These are phyloP conservation scores for Amaranthus hypochondriacus DNA, from an alignment of 148 eudicot species.

Conservation along the genomic window DNA sequence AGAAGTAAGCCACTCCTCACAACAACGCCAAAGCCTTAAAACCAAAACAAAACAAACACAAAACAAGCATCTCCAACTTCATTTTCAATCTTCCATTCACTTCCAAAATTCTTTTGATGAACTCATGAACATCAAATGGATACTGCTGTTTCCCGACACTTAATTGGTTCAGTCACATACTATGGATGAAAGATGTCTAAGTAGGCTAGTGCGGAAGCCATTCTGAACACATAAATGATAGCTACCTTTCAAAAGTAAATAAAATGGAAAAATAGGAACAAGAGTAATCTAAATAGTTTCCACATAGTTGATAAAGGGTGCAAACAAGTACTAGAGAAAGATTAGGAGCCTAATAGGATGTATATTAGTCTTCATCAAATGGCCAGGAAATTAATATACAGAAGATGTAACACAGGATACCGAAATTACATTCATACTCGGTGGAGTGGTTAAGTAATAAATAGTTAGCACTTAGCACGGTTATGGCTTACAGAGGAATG, in stretches of 20 bases:
- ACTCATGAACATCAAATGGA: not conserved
- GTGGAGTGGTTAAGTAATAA: too few relatives aligned
- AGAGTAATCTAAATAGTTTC: not conserved
- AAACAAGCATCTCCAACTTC: not conserved
- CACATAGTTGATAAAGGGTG: too few relatives aligned
- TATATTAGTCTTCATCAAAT: too few relatives aligned
- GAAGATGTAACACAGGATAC: too few relatives aligned
- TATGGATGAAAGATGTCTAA: not conserved
- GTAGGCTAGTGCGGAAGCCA: not conserved
- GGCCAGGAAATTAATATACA: too few relatives aligned
- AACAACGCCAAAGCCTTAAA: too few relatives aligned
- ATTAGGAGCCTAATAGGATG: too few relatives aligned
- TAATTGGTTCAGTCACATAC: not conserved
- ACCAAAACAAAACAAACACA: not conserved
- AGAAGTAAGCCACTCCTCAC: not conserved
- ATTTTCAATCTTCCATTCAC: not conserved
- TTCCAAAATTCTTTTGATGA: not conserved
- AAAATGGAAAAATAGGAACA: not conserved
- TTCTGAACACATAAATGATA: not conserved
- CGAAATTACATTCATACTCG: too few relatives aligned
- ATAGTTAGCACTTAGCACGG: too few relatives aligned
- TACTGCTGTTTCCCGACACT: not conserved
- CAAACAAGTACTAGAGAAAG: too few relatives aligned
- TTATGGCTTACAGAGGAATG: too few relatives aligned
- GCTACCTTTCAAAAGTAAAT: not conserved